Percentiles rank a stretch among this genome's conserved stretches.
Conservation (phyloP, 441 rosid genomes). For the Biscutella laevigata region DNA sequence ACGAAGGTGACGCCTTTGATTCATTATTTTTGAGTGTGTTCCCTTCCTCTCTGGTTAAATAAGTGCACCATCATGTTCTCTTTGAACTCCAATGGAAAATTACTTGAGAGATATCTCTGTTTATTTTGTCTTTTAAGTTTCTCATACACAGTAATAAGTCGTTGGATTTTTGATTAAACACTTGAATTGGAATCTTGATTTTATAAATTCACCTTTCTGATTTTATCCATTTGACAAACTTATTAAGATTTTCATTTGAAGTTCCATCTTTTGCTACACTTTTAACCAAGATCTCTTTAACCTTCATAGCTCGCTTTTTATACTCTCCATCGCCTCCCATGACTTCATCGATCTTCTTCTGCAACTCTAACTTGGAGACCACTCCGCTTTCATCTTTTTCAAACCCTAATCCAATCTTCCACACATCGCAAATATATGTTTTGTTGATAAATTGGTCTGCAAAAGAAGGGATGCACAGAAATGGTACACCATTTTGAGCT, state of each 20-base stretch:
- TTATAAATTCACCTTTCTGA: not conserved
- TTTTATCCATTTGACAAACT: conserved; percentile 42
- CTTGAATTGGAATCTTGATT: not conserved
- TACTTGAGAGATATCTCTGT: conserved; percentile 19
- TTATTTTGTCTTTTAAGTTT: not conserved
- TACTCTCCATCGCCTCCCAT: conserved; percentile 19
- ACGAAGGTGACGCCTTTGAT: conserved; percentile 19
- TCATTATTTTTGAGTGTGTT: conserved; percentile 18
- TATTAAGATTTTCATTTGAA: conserved; percentile 33
- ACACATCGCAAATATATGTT: conserved; percentile 42
- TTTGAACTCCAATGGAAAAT: conserved; percentile 13
- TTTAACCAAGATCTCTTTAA: conserved; percentile 25
- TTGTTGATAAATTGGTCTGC: conserved; percentile 48
- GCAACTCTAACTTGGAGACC: conserved; percentile 29
- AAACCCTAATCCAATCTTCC: conserved; percentile 48
- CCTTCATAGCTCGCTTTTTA: conserved; percentile 24
- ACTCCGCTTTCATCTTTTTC: conserved; percentile 25
- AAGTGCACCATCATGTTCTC: conserved; percentile 16
- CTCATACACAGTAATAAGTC: conserved; percentile 7
- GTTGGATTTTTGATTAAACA: conserved; percentile 8
- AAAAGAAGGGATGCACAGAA: conserved; percentile 50
- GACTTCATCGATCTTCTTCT: conserved; percentile 33
- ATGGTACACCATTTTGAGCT: conserved; percentile 43
- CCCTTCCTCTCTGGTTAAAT: conserved; percentile 20
- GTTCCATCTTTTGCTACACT: conserved; percentile 30